Percentiles rank a stretch among this genome's conserved stretches.
phyloP scores from a whole-genome alignment of 225 moss, liverwort and hornwort species.

The Thuidium tamariscinum region DNA sequence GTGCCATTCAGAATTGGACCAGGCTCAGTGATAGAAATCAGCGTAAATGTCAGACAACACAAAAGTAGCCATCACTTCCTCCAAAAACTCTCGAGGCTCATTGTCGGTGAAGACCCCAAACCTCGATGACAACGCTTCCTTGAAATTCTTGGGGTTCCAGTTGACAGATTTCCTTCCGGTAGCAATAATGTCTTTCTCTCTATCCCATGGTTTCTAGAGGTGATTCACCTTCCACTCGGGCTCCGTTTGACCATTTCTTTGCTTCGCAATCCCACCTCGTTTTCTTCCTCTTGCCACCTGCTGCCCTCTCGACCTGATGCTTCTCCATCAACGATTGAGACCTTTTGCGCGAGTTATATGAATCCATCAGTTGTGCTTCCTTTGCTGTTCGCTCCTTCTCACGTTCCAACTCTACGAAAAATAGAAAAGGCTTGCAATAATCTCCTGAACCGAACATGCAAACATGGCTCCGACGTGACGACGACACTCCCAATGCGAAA shows the following conservation, averaged over 20 bases:
- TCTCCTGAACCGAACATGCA: no score
- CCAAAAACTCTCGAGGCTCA: slow-evolving; percentile 72
- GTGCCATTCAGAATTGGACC: no score
- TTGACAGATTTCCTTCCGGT: slow-evolving; percentile 76
- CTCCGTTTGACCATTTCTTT: slow-evolving; percentile 16
- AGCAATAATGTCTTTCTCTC: slow-evolving; percentile 61
- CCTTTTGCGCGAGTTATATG: slow-evolving; percentile 64
- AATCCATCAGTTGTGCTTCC: slow-evolving; percentile 71
- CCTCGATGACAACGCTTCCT: slow-evolving; percentile 46
- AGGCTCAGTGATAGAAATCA: background rate
- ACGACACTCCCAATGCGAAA: no score
- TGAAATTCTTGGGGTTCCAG: slow-evolving; percentile 56
- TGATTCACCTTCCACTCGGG: slow-evolving; percentile 64
- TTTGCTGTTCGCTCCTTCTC: slow-evolving; percentile 64
- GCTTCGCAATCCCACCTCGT: slow-evolving; percentile 2
- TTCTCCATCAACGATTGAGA: slow-evolving; percentile 68
- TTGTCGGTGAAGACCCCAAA: slow-evolving; percentile 52
- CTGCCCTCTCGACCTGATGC: slow-evolving; percentile 37
- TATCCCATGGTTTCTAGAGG: slow-evolving; percentile 95
- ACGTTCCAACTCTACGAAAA: slow-evolving; percentile 11
- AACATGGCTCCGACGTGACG: no score
- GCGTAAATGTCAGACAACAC: background rate
- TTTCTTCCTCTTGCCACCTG: slow-evolving; percentile 57
- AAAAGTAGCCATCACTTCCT: background rate
- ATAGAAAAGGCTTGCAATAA: no score